Conservation (phyloP, 2,329 filamentous ascomycete species). For the Cercospora citrullina region DNA sequence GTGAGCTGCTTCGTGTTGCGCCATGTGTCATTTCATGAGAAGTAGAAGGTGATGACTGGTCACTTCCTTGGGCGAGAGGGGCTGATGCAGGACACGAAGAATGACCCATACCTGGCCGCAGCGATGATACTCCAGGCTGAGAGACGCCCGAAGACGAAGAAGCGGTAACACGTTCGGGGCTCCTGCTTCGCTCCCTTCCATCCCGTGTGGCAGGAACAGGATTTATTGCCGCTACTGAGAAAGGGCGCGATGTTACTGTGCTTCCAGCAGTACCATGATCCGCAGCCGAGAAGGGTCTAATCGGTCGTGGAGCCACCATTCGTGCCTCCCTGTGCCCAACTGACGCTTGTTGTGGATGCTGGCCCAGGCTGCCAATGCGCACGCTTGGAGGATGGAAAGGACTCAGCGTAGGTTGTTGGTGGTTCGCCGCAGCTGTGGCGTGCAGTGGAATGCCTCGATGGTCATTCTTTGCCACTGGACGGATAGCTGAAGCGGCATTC, state of each 20-base stretch:
- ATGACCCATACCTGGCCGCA: background rate
- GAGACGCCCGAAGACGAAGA: background rate
- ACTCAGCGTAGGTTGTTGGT: conserved; percentile 2
- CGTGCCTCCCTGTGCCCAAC: background rate
- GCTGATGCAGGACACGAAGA: background rate
- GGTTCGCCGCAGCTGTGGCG: background rate
- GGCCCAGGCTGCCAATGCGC: conserved; percentile 16
- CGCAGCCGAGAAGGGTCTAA: background rate
- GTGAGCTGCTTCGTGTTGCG: conserved; percentile 3
- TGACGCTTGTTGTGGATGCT: background rate
- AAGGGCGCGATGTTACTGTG: background rate
- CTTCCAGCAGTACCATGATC: background rate
- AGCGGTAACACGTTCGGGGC: background rate
- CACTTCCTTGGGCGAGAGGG: background rate
- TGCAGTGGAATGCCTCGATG: background rate
- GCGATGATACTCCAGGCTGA: background rate
- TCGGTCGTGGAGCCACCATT: background rate
- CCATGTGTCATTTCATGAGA: background rate
- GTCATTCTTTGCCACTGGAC: background rate
- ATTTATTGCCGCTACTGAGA: background rate
- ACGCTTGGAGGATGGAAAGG: conserved; percentile 19
- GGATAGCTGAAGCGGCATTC: conserved; percentile 9
- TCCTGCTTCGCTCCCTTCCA: background rate
- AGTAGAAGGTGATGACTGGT: background rate
- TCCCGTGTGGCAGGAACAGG: background rate